Evolutionary conservation across 2,329 filamentous ascomycete species (phyloP).

Genomic region (Xylaria sp.): DNA sequence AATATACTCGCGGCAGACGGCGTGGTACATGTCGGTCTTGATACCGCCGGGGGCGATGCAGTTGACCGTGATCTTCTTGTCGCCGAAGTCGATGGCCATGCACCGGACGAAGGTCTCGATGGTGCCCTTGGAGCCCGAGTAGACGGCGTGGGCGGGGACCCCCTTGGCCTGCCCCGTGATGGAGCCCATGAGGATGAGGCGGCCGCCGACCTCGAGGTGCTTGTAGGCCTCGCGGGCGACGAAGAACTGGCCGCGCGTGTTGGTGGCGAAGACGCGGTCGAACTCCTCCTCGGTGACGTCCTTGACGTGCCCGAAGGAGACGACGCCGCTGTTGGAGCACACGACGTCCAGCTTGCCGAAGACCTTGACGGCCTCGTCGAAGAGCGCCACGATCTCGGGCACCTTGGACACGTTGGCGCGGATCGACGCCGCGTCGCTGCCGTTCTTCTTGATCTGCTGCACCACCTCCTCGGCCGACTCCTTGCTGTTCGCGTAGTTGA

Average conservation of each 20-base stretch:
- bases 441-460: conserved; percentile 71
- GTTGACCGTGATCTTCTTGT: conserved; percentile 75
- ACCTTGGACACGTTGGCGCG: conserved; percentile 76
- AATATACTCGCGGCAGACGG: conserved; percentile 73
- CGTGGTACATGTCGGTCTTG: conserved; percentile 76
- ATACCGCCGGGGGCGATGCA: conserved; percentile 74
- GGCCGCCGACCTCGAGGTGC: conserved; percentile 73
- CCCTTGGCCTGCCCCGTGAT: conserved; percentile 75
- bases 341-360: conserved; percentile 77
- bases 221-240: conserved; percentile 77
- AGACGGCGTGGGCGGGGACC: conserved; percentile 77
- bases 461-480: conserved; percentile 74
- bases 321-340: conserved; percentile 76
- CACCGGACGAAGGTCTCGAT: conserved; percentile 81
- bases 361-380: conserved; percentile 69
- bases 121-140: conserved; percentile 80
- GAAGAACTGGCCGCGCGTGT: conserved; percentile 77
- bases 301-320: conserved; percentile 74
- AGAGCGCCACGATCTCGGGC: conserved; percentile 70
- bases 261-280: conserved; percentile 76
- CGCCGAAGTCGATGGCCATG: conserved; percentile 76
- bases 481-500: conserved; percentile 75
- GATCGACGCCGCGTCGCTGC: conserved; percentile 71
- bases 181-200: conserved; percentile 78
- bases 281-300: conserved; percentile 77